Evolutionary conservation across 2,329 filamentous ascomycete species (phyloP), one percentile per base, ranked within the genome.

Genomic region (Raffaelea ambrosiae): DNA sequence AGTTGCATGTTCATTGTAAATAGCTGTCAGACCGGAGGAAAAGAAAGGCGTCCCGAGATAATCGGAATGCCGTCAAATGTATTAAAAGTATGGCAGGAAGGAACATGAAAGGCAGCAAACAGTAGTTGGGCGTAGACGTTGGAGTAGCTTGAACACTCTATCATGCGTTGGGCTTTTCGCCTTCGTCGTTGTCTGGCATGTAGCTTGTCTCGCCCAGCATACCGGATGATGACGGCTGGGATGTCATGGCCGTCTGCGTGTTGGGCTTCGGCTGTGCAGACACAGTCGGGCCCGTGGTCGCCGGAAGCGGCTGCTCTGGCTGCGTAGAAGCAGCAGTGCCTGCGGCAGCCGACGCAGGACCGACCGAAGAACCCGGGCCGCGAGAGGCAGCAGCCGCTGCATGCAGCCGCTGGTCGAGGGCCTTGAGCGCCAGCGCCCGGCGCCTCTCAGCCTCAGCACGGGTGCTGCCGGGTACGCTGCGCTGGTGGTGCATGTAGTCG

Each of bases 401-500:
- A 64, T 93, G 86, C 46, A 98, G 71, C 54, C 93, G 77, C 68
- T 97, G 89, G 64, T 98, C 93, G 47, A 98, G 70, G 3, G 90
- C 91, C 62, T 91, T 91, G 48, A 98, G 73, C 1, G 93, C 93
- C 55, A 98, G 69, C 1, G 90, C 90, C 55, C 93, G 79, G 62
- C 93, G 79, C 55, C 93, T 74, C 70, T 97, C 93, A 1, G 91
- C 91, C 66, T 97, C 93, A 44, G 93, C 91, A 50, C 90, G 81
- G 44, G 90, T 87, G 45, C 82, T 80, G 13, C 83, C 76, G 11
- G 77, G 81, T 5, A 73, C 76, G 20, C 74, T 75, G 38, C 78
- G 82, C 22, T 48, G 36, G 43, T 45, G 67, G 54, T 74, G 76
- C 47, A 75, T 61, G 51, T 72, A 70, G 48, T 78, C 73, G 26